Conservation (phyloP, 73 alveolate species). For the Tetrahymena borealis region DNA sequence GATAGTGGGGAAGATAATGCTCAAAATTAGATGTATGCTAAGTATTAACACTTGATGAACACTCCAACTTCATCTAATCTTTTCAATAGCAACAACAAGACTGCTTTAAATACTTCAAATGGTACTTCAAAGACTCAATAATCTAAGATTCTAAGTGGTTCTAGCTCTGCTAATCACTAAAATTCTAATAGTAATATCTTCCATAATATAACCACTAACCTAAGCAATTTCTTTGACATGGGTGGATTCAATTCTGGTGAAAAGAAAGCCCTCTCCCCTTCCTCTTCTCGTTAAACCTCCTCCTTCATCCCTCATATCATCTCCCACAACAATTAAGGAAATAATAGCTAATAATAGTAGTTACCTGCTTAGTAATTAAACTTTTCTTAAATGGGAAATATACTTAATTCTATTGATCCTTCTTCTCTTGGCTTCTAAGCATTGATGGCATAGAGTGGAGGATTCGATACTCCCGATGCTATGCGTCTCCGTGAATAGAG, state of each 20-base stretch:
- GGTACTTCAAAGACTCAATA: not conserved
- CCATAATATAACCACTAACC: not conserved
- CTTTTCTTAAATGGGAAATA: not conserved
- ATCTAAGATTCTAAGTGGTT: not conserved
- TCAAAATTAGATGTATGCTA: not conserved
- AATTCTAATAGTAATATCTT: not conserved
- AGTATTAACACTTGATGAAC: not conserved
- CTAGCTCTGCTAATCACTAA: not conserved
- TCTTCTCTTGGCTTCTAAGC: not conserved
- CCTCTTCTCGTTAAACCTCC: not conserved
- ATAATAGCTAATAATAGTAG: not conserved
- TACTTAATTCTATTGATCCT: not conserved
- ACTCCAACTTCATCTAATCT: not conserved
- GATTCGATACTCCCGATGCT: slow-evolving; percentile 9
- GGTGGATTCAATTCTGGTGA: not conserved
- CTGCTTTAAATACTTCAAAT: not conserved
- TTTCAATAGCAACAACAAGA: not conserved
- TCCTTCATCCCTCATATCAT: not conserved
- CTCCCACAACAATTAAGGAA: not conserved
- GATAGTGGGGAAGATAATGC: not conserved
- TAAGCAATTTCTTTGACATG: not conserved
- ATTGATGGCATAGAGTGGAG: not conserved
- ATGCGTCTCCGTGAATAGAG: not conserved
- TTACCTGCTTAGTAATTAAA: not conserved
- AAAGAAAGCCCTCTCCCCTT: not conserved